Conservation (phyloP, 176 grass and related monocot species). For the Microstegium vimineum region DNA sequence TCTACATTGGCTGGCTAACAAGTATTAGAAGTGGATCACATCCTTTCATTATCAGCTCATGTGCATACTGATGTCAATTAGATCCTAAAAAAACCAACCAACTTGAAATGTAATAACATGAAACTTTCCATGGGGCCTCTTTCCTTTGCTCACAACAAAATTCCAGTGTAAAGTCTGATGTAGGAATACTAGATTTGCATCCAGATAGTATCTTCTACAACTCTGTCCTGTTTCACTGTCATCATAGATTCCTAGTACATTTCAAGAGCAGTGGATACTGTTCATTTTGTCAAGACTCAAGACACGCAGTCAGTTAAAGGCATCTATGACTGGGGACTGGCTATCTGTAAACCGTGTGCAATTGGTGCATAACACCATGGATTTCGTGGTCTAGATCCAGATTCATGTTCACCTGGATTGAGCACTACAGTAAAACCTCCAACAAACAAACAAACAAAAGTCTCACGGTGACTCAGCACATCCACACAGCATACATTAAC, state of each 20-base stretch:
- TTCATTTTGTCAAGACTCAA: slow-evolving; percentile 28
- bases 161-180: slow-evolving; percentile 8
- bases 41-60: slow-evolving; percentile 2
- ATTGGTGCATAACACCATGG: neutral
- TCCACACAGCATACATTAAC: slow-evolving; percentile 15
- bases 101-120: slow-evolving; percentile 1
- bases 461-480: neutral
- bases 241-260: slow-evolving; percentile 23
- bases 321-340: neutral
- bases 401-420: neutral
- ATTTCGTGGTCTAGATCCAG: slow-evolving; percentile 20
- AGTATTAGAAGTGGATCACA: slow-evolving; percentile 21
- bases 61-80: slow-evolving; percentile 13
- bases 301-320: neutral
- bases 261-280: neutral
- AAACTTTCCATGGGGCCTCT: slow-evolving; percentile 22
- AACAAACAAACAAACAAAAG: neutral
- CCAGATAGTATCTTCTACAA: neutral
- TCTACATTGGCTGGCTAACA: neutral
- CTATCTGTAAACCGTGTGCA: neutral
- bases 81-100: neutral
- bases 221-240: slow-evolving; percentile 14
- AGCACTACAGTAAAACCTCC: slow-evolving; percentile 10
- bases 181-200: neutral
- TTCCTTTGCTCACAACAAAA: neutral